Base-by-base conservation (phyloP, 2,329 filamentous ascomycete genomes). In the Aspergillus versicolor region DNA sequence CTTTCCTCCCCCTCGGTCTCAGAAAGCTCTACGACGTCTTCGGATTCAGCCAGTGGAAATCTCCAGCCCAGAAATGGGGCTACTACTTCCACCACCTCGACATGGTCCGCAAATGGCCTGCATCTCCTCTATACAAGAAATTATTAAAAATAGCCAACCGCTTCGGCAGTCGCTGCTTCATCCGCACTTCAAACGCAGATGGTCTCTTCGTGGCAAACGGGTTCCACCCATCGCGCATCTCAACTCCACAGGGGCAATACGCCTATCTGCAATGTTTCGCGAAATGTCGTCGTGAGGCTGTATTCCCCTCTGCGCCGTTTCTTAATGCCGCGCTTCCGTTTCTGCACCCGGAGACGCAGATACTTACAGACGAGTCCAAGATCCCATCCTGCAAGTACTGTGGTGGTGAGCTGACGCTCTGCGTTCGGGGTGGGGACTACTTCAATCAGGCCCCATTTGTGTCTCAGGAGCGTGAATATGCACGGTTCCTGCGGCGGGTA, bases 1-100 rank as follows among this genome's bases (percentile, higher is more conserved):
- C 59, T 54, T 71, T 75, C 48, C 52, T 57, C 56, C 66, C 70
- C 60, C 67, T 71, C 51, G 76, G 61, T 1, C 50, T 67, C n/a
- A 43, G 47, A 5, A 53, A 54, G 1, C 40, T 67, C 13, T 64
- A 67, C 43, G 65, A 66, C 37, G 58, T 59, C 6, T 60, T 67
- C 19, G 63, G 63, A 5, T 65, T 63, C 22, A 34, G 47, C 2
- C 56, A 45, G 8, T 67, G 64, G 65, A 48, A 54, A 5, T 57
- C 57, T 4, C 47, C 38, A 12, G 13, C 17, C 3, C 60, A 65
- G 17, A 65, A 65, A 61, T 66, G 61, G 64, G 63, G 64, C 5
- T 67, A 65, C 41, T 66, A 59, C 13, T 61, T 67, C 21, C 48
- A 56, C n/a, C 61, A 66, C 21, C 44, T 67, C 15, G 44, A 61